Percentiles rank a stretch among this genome's conserved stretches.
Conservation (phyloP, 1,284 basidiomycete genomes). For the Ceratobasidium sp. region DNA sequence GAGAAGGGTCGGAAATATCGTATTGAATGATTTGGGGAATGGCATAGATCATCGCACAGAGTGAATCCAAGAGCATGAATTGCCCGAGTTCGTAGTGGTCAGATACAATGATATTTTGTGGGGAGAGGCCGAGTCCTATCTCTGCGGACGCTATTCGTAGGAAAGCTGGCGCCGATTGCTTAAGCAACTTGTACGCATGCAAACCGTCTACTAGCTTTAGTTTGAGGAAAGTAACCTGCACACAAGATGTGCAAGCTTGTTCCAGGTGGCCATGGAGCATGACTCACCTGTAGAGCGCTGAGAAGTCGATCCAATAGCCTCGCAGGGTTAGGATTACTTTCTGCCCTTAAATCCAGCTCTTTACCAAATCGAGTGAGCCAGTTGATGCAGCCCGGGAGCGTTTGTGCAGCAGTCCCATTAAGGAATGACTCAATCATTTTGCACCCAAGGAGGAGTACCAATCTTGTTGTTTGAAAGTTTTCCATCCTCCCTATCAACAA, state of each 20-base stretch:
- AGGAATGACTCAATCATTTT: not conserved
- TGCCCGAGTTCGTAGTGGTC: not conserved
- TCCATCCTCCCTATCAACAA: not conserved
- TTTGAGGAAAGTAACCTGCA: constrained; percentile 6
- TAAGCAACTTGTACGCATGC: not conserved
- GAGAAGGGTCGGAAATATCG: not conserved
- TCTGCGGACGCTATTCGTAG: not conserved
- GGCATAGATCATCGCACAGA: constrained; percentile 10
- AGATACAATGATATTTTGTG: not conserved
- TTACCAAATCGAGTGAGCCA: constrained; percentile 4
- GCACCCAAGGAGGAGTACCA: not conserved
- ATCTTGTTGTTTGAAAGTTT: not conserved
- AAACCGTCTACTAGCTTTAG: not conserved
- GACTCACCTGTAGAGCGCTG: constrained; percentile 7
- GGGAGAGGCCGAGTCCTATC: not conserved
- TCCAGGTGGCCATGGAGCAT: too few species aligned
- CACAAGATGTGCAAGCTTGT: too few species aligned
- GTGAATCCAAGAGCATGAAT: not conserved
- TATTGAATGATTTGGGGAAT: constrained; percentile 11
- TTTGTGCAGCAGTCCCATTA: constrained; percentile 1
- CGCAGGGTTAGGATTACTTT: not conserved
- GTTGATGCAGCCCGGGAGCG: not conserved
- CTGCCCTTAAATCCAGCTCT: not conserved
- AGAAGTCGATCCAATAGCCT: not conserved
- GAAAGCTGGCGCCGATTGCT: not conserved